Evolutionary conservation across 257 asterid genomes (phyloP).

Genomic region (Prunella vulgaris): DNA sequence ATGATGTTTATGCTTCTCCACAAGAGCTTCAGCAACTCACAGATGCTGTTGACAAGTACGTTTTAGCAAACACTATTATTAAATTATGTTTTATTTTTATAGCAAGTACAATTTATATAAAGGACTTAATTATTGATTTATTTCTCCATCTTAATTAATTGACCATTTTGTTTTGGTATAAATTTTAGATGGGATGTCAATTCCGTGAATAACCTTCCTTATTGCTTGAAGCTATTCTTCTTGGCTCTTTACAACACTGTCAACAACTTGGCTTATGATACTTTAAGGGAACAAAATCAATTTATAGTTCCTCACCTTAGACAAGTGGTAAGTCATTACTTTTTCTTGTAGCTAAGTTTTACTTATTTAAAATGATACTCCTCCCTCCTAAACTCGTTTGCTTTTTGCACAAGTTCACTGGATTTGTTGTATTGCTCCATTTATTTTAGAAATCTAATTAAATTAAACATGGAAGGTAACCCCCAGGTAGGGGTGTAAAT

Average conservation of each 20-base stretch:
- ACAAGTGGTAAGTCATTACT: slow-evolving; percentile 17
- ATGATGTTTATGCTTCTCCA: slow-evolving; percentile 15
- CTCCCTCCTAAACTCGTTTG: too few relatives aligned
- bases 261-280: slow-evolving; percentile 14
- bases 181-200: slow-evolving; percentile 31
- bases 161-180: not conserved
- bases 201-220: slow-evolving; percentile 25
- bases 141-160: not conserved
- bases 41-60: slow-evolving; percentile 11
- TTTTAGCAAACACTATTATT: not conserved
- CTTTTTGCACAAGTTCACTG: too few relatives aligned
- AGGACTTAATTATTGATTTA: too few relatives aligned
- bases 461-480: too few relatives aligned
- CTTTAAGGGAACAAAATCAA: slow-evolving; percentile 12
- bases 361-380: too few relatives aligned
- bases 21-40: slow-evolving; percentile 14
- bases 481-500: too few relatives aligned
- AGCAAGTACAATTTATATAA: too few relatives aligned
- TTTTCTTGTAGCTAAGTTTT: too few relatives aligned
- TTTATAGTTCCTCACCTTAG: slow-evolving; percentile 15
- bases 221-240: slow-evolving; percentile 23
- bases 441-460: too few relatives aligned
- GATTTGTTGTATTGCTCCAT: too few relatives aligned
- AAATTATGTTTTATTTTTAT: too few relatives aligned
- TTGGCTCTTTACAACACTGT: slow-evolving; percentile 21